A percentile compares a stretch with the other conserved stretches of the same genome.
These are phyloP conservation scores for Entomortierella chlamydospora DNA, from an alignment of 192 early-diverging fungal genomes.

Conservation along the genomic window DNA sequence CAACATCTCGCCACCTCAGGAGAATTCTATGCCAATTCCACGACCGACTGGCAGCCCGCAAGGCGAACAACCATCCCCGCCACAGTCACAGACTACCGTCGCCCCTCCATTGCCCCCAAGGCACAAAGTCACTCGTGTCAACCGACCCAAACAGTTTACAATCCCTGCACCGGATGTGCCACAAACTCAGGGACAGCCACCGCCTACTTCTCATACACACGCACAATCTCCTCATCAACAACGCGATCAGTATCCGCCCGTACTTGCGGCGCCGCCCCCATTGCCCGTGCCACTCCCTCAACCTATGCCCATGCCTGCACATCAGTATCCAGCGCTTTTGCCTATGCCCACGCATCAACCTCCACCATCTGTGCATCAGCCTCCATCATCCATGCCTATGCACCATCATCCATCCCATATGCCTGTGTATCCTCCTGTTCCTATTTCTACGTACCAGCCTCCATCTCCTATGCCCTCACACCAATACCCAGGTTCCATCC, in stretches of 20 bases:
- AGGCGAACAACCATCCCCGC: conserved; percentile 6
- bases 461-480: background rate
- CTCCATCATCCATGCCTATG: background rate
- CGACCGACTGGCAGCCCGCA: background rate
- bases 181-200: background rate
- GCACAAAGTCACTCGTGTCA: conserved; percentile 34
- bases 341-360: conserved; percentile 3
- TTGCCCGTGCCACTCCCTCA: background rate
- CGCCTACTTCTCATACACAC: background rate
- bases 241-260: background rate
- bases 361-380: background rate
- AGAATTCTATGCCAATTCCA: conserved; percentile 11
- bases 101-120: conserved; percentile 35
- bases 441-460: background rate
- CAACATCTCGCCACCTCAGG: conserved; percentile 14
- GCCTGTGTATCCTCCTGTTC: background rate
- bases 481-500: background rate
- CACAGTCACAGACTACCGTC: background rate
- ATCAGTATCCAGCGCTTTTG: background rate
- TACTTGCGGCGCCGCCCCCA: background rate
- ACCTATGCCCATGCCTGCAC: background rate
- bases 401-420: background rate
- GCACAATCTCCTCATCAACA: background rate
- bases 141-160: conserved; percentile 36
- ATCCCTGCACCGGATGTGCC: background rate